Evolutionary conservation across 371 early-diverging fungal genomes (phyloP), one percentile per base, ranked within the genome.

Genomic region (Dichotomocladium elegans): DNA sequence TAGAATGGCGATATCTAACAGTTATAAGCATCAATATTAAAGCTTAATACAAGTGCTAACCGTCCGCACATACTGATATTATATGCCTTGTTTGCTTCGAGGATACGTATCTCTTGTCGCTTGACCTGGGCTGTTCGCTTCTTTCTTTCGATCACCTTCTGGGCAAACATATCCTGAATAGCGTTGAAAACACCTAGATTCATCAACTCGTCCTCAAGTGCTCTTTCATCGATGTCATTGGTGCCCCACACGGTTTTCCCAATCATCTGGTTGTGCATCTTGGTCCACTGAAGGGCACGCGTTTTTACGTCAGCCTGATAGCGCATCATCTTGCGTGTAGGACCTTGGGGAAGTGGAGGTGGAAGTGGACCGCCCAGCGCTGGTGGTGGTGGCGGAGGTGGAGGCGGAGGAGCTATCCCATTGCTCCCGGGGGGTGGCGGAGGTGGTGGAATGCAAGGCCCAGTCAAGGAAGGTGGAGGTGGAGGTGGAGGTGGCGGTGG

Each of bases 211-310:
- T 83, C 73, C 57, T 81, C 80, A 0, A 82, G 28, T 6, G 79
- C 80, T 6, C 54, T 50, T 37, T 81, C 82, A 30, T 77, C 80
- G 37, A 81, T 57, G 28, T 77, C 79, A 3, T 67, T 45, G 0
- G 51, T 24, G 6, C 73, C 77, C 84, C 85, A 87, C 3, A 87
- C 58, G 0, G 87, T 87, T 29, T 80, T 81, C 19, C 69, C 70
- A 17, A 83, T 70, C 29, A 68, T 55, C 55, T 74, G 77, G 31
- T 83, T 81, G 47, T 82, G 82, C 40, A 93, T 58, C 53, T 93
- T 93, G 55, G 90, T 91, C 93, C 92, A 92, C 64, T 92, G 91
- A 17, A 92, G 53, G n/a, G 85, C 82, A 58, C 90, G 85, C 7
- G 93, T 81, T 69, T 91, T 92, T 53, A 84, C 83, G 41, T 79